A percentile compares a stretch with the other conserved stretches of the same genome.
These are phyloP conservation scores for Lactifluus hygrophoroides DNA, from an alignment of 768 basidiomycete species.

Conservation along the genomic window DNA sequence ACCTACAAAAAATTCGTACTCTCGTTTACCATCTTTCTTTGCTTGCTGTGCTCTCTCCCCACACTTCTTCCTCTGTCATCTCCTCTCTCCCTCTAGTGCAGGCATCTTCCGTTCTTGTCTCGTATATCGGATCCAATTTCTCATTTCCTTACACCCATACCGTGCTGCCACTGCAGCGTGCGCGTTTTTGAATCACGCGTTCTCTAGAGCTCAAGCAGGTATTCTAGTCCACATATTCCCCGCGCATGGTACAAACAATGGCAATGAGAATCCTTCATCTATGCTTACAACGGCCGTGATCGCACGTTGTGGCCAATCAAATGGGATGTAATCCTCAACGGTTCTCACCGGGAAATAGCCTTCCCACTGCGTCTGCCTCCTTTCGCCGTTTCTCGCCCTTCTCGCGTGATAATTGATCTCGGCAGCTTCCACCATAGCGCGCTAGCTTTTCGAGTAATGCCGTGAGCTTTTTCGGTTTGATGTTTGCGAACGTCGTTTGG, in stretches of 20 bases:
- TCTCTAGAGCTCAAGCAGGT: constrained; percentile 18
- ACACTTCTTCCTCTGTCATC: constrained; percentile 3
- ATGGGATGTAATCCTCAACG: constrained; percentile 29
- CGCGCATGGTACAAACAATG: constrained; percentile 13
- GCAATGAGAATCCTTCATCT: constrained; percentile 16
- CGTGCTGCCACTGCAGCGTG: constrained; percentile 11
- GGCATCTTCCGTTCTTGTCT: constrained; percentile 12
- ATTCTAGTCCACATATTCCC: constrained; percentile 17
- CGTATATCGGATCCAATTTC: constrained; percentile 17
- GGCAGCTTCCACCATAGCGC: constrained; percentile 52
- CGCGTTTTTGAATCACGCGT: constrained; percentile 12
- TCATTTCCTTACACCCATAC: constrained; percentile 11
- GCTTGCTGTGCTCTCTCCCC: constrained; percentile 23
- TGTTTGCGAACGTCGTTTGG: constrained; percentile 52
- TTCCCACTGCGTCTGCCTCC: constrained; percentile 70
- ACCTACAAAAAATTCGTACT: constrained; percentile 24
- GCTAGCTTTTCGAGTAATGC: constrained; percentile 73
- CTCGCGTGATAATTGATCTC: constrained; percentile 53
- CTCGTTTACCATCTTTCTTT: constrained; percentile 23
- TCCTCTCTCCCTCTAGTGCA: constrained; percentile 8
- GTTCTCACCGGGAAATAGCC: constrained; percentile 63
- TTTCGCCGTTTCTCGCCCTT: constrained; percentile 62
- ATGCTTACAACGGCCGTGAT: not conserved
- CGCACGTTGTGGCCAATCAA: not conserved
- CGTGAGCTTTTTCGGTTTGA: constrained; percentile 66